These are phyloP conservation scores for Epithemia pelagica DNA, from an alignment of 108 stramenopile genomes.

Conservation along the genomic window DNA sequence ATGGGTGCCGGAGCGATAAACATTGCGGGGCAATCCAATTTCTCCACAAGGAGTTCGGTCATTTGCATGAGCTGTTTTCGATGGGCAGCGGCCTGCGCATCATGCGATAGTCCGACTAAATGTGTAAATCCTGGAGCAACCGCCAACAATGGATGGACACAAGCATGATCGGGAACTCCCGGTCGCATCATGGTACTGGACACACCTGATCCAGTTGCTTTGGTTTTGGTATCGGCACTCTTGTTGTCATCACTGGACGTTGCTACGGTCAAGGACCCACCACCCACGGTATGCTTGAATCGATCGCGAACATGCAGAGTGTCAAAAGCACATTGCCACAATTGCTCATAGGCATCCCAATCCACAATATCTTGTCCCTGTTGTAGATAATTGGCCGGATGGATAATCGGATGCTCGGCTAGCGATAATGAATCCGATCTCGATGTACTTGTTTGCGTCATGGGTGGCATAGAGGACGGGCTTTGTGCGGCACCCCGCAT, in stretches of 20 bases:
- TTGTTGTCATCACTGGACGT: conserved; percentile 13
- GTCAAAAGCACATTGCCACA: conserved; percentile 63
- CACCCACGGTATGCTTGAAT: conserved; percentile 69
- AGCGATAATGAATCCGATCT: neutral
- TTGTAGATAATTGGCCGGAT: conserved; percentile 32
- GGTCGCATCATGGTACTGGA: conserved; percentile 6
- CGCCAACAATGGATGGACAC: conserved; percentile 44
- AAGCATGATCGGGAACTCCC: conserved; percentile 18
- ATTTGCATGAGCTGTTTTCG: conserved; percentile 44
- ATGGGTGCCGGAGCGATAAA: conserved; percentile 76
- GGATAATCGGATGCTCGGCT: conserved; percentile 20
- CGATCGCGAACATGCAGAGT: conserved; percentile 44
- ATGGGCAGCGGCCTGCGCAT: conserved; percentile 20
- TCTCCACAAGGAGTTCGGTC: conserved; percentile 71
- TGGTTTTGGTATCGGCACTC: conserved; percentile 6
- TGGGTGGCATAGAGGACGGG: neutral
- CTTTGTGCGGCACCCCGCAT: neutral
- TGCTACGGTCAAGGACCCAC: neutral
- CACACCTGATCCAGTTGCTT: conserved; percentile 1
- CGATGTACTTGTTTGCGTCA: neutral
- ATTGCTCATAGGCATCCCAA: conserved; percentile 55
- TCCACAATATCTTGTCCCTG: conserved; percentile 57
- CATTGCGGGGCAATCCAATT: conserved; percentile 54
- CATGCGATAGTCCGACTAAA: conserved; percentile 3
- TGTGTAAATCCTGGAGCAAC: conserved; percentile 36